Evolutionary conservation across 2,329 filamentous ascomycete genomes (phyloP).

Genomic region (Botrytis pseudocinerea): DNA sequence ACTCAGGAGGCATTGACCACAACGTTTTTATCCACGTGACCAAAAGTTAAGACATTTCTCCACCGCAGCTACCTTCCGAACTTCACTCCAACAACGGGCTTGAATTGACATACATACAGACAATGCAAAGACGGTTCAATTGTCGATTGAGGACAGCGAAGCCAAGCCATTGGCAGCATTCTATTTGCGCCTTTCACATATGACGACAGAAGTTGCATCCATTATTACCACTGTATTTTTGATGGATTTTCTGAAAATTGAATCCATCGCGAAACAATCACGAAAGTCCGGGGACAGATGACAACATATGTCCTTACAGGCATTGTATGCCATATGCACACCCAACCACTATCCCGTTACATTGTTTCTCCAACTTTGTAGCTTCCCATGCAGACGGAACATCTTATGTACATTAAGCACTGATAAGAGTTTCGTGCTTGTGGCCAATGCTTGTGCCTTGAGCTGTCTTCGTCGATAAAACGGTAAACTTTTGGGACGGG

Average conservation of each 20-base stretch:
- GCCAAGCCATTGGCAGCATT: background rate
- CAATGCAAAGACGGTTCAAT: too few relatives aligned
- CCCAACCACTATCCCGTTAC: background rate
- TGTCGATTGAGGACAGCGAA: too few relatives aligned
- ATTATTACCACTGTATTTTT: background rate
- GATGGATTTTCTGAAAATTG: background rate
- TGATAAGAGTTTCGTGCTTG: conserved; percentile 14
- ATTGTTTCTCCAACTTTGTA: background rate
- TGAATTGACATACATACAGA: background rate
- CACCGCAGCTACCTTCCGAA: background rate
- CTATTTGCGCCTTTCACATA: background rate
- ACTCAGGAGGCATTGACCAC: background rate
- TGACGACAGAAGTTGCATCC: background rate
- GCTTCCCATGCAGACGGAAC: background rate
- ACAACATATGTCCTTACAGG: conserved; percentile 22
- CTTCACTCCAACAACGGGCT: background rate
- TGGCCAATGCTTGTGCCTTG: conserved; percentile 3
- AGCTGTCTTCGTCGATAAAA: background rate
- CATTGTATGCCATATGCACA: background rate
- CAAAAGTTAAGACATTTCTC: background rate
- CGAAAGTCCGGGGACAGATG: conserved; percentile 22
- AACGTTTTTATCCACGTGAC: background rate
- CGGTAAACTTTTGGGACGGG: background rate
- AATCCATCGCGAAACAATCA: conserved; percentile 6
- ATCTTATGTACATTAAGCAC: background rate